Evolutionary conservation across 176 grass and related monocot genomes (phyloP).

Genomic region (Eragrostis curvula): DNA sequence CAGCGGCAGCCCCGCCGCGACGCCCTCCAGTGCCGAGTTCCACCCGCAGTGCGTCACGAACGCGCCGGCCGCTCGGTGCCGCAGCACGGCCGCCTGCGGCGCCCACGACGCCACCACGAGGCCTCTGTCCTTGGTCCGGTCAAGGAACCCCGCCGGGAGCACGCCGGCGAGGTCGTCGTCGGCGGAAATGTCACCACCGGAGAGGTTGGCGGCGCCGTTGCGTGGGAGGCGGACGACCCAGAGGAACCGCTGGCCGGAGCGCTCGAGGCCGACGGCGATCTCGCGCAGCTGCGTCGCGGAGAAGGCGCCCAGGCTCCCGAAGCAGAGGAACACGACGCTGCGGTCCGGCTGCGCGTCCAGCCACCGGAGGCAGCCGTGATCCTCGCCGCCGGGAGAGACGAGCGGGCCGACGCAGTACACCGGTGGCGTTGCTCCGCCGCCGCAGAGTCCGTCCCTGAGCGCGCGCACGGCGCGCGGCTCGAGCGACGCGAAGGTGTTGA

Average conservation of each 20-base stretch:
- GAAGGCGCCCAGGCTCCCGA: conserved; percentile 37
- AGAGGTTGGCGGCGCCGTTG: no score
- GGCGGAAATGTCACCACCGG: no score
- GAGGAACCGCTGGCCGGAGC: conserved; percentile 1
- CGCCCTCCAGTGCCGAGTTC: conserved; percentile 47
- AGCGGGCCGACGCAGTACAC: conserved; percentile 37
- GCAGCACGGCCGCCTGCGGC: conserved; percentile 58
- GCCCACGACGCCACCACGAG: conserved; percentile 38
- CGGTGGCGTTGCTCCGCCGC: conserved; percentile 21
- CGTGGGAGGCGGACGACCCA: background rate
- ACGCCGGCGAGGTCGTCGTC: background rate
- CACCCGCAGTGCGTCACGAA: conserved; percentile 66
- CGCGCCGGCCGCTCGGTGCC: conserved; percentile 34
- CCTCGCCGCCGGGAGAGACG: background rate
- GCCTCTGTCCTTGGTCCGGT: background rate
- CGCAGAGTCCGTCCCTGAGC: conserved; percentile 21
- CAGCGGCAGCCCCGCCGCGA: conserved; percentile 35
- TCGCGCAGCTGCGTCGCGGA: background rate
- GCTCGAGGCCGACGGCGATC: conserved; percentile 20
- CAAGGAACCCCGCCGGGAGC: conserved; percentile 17
- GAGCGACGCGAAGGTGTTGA: conserved; percentile 45
- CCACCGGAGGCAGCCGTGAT: conserved; percentile 35
- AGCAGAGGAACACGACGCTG: conserved; percentile 61
- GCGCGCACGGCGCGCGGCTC: conserved; percentile 34
- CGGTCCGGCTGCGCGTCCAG: conserved; percentile 36